Evolutionary conservation across 1,284 basidiomycete genomes (phyloP).

Genomic region (Ceratobasidium sp.): DNA sequence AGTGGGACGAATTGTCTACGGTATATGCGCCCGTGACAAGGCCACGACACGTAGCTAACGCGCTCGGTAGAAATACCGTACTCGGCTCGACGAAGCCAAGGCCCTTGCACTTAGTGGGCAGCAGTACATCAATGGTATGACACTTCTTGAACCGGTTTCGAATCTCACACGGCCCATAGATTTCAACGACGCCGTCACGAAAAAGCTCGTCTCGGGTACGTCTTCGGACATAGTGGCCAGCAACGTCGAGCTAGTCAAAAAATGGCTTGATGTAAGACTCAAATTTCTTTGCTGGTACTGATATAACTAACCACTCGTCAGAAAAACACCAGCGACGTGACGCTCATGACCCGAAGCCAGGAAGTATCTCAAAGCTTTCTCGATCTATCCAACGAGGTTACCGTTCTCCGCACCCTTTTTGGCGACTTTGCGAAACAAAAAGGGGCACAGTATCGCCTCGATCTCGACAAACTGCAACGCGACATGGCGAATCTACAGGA

Average conservation of each 20-base stretch:
- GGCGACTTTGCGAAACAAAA: background rate
- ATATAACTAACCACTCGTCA: background rate
- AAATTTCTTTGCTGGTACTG: background rate
- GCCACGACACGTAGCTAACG: background rate
- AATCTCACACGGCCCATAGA: background rate
- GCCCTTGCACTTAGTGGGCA: background rate
- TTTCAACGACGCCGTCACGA: background rate
- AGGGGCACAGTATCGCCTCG: background rate
- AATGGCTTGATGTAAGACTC: slow-evolving; percentile 4
- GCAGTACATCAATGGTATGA: background rate
- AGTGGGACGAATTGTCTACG: background rate
- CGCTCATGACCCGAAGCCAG: background rate
- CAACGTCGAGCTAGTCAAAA: background rate
- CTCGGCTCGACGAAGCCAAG: background rate
- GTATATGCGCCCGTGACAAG: background rate
- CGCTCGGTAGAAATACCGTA: background rate
- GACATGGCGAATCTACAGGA: background rate
- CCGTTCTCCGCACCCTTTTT: background rate
- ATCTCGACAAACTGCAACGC: background rate
- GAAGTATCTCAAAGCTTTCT: background rate
- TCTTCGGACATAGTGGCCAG: background rate
- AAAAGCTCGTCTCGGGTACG: background rate
- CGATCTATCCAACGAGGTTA: background rate
- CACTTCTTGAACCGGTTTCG: background rate
- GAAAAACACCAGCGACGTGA: background rate